These are phyloP conservation scores for Cystobasidiaceae sp. DNA, from an alignment of 1,284 basidiomycete species.

Conservation along the genomic window DNA sequence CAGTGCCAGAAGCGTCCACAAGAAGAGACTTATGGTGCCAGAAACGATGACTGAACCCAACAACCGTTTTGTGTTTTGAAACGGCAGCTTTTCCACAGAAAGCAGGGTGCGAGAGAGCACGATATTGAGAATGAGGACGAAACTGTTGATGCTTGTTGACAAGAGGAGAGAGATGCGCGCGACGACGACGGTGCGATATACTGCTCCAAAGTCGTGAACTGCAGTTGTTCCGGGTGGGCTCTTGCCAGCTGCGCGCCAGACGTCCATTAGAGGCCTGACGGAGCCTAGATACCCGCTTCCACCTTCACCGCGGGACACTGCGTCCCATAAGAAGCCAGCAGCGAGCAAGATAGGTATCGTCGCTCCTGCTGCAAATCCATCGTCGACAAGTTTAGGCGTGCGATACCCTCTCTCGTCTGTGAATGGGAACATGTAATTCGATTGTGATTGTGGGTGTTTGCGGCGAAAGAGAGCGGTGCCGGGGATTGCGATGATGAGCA, in stretches of 20 bases:
- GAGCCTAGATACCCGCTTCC: constrained; percentile 32
- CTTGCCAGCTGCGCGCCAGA: constrained; percentile 42
- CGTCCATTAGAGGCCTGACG: constrained; percentile 35
- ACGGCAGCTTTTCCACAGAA: constrained; percentile 41
- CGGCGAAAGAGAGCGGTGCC: constrained; percentile 41
- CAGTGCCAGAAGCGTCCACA: constrained; percentile 26
- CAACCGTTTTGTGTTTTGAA: constrained; percentile 44
- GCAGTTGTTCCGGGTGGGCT: constrained; percentile 31
- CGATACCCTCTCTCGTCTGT: constrained; percentile 45
- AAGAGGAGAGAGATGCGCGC: constrained; percentile 45
- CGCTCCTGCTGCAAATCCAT: constrained; percentile 41
- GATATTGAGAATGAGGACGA: constrained; percentile 43
- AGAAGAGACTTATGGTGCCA: constrained; percentile 29
- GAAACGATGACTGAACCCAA: constrained; percentile 41
- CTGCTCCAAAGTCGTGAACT: constrained; percentile 39
- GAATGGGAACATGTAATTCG: constrained; percentile 42
- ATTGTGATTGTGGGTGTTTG: constrained; percentile 22
- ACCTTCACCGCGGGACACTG: constrained; percentile 24
- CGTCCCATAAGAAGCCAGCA: constrained; percentile 38
- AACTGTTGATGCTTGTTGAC: constrained; percentile 46
- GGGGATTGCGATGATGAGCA: constrained; percentile 36
- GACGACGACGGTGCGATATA: constrained; percentile 39
- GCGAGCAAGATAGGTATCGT: constrained; percentile 41
- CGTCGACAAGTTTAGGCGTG: constrained; percentile 37
- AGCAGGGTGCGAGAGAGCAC: constrained; percentile 42